phyloP scores from a whole-genome alignment of 2,329 filamentous ascomycete genomes.

The Escovopsis sp. region DNA sequence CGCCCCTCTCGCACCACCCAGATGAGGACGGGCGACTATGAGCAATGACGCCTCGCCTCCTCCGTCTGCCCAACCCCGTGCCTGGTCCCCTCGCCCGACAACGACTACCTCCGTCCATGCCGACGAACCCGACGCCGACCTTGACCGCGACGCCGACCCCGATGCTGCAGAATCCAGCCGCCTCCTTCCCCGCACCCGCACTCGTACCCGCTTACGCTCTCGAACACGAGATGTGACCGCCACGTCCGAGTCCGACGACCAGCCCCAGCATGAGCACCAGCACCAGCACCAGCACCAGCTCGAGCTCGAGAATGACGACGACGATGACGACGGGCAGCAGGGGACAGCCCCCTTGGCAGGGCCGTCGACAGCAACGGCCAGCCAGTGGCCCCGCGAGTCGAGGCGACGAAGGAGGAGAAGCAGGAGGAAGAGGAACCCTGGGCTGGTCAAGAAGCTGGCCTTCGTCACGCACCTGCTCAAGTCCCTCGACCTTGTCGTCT shows the following conservation, averaged over 20 bases:
- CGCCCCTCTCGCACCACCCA: constrained; percentile 9
- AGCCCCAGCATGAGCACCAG: background rate
- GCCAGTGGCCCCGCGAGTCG: constrained; percentile 7
- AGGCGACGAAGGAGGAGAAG: constrained; percentile 22
- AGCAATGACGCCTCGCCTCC: constrained; percentile 33
- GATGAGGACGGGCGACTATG: constrained; percentile 29
- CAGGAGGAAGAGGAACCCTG: constrained; percentile 22
- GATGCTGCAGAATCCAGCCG: too few species aligned
- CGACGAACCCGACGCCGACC: constrained; percentile 1
- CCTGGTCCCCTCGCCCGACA: constrained; percentile 5
- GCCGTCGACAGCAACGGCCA: too few species aligned
- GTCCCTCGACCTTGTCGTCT: constrained; percentile 47
- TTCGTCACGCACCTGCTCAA: constrained; percentile 45
- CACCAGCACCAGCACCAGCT: too few species aligned
- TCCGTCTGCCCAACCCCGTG: constrained; percentile 20
- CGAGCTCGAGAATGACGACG: constrained; percentile 5
- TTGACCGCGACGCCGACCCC: too few species aligned
- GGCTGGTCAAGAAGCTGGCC: constrained; percentile 40
- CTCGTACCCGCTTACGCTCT: too few species aligned
- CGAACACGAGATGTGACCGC: constrained; percentile 3
- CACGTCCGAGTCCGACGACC: background rate
- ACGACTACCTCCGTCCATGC: too few species aligned
- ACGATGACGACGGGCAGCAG: constrained; percentile 8
- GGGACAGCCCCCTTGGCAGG: too few species aligned
- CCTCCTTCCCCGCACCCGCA: too few species aligned